Base-by-base conservation (phyloP, 352 stramenopile genomes). In the Thraustotheca clavata region DNA sequence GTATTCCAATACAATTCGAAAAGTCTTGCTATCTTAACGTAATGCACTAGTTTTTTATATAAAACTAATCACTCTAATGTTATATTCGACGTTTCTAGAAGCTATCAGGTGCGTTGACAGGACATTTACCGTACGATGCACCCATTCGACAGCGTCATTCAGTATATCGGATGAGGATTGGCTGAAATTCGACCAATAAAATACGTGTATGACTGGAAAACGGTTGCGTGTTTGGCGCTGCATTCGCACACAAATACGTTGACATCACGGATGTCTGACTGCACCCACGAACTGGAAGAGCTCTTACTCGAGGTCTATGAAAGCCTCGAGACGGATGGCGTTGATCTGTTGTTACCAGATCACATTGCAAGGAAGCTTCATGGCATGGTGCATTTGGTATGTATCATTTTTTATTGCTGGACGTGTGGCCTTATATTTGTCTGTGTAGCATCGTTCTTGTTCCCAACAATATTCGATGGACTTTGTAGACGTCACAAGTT, bases 381-480 rank as follows among this genome's bases (percentile, higher is more conserved):
- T 54, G 57, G 57, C 40, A 65, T 65, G 57, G 57, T 65, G 5
- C 57, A 65, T 36, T 31, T 65, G 36, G 57, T 65, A 54, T 27
- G 57, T 50, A 18, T 22, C 3, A 20, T 29, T 43, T 9, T 7
- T 60, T n/a, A n/a, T 16, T 20, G 47, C 11, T 14, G 8, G 9
- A 40, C n/a, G 52, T 18, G 24, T 26, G 41, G 52, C 38, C 52
- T 65, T 18, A 52, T 24, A 4, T n/a, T 8, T 5, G 57, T 52
- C 24, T 38, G 27, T 54, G 39, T 55, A 65, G 57, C 57, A 65
- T 55, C 57, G 57, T 16, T 27, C 38, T 3, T 65, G 57, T 27
- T 65, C 57, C n/a, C 46, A 55, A 6, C 43, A 31, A 18, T 52
- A 24, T 27, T 57, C 33, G 14, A 31, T 27, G 5, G 57, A 65